Conservation (phyloP, 2,329 filamentous ascomycete genomes). For the Thelonectria rubi region DNA sequence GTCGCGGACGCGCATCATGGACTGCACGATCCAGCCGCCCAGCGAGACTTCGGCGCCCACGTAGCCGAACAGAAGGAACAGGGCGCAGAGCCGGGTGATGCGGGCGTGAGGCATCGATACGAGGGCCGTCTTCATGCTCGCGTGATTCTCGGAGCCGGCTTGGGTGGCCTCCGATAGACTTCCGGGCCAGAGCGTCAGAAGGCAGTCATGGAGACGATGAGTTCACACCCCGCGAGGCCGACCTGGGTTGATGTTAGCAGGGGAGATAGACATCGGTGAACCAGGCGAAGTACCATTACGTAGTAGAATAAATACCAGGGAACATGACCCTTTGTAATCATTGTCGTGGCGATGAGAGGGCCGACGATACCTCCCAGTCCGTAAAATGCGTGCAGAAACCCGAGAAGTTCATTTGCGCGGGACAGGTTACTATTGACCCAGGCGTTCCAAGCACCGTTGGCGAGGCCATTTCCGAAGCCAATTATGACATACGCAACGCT, state of each 20-base stretch:
- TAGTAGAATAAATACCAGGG: slow-evolving; percentile 81
- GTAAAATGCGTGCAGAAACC: slow-evolving; percentile 74
- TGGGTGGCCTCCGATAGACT: slow-evolving; percentile 42
- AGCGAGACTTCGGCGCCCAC: slow-evolving; percentile 80
- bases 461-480: slow-evolving; percentile 74
- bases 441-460: slow-evolving; percentile 64
- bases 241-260: slow-evolving; percentile 16
- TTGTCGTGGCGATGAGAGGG: slow-evolving; percentile 75
- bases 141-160: slow-evolving; percentile 42
- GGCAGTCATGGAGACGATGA: slow-evolving; percentile 54
- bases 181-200: slow-evolving; percentile 70
- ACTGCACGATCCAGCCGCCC: slow-evolving; percentile 84
- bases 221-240: slow-evolving; percentile 23
- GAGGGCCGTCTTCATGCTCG: slow-evolving; percentile 46
- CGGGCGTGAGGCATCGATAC: slow-evolving; percentile 54
- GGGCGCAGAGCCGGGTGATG: slow-evolving; percentile 74
- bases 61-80: slow-evolving; percentile 80
- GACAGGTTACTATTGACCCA: slow-evolving; percentile 73
- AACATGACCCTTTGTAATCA: slow-evolving; percentile 69
- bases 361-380: slow-evolving; percentile 73
- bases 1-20: slow-evolving; percentile 81
- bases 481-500: slow-evolving; percentile 72
- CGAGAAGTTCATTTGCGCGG: slow-evolving; percentile 74
- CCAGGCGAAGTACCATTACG: slow-evolving; percentile 64
- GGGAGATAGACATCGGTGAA: background rate